Conservation (phyloP, 208 protist genomes). For the Strigomonas culicis region DNA sequence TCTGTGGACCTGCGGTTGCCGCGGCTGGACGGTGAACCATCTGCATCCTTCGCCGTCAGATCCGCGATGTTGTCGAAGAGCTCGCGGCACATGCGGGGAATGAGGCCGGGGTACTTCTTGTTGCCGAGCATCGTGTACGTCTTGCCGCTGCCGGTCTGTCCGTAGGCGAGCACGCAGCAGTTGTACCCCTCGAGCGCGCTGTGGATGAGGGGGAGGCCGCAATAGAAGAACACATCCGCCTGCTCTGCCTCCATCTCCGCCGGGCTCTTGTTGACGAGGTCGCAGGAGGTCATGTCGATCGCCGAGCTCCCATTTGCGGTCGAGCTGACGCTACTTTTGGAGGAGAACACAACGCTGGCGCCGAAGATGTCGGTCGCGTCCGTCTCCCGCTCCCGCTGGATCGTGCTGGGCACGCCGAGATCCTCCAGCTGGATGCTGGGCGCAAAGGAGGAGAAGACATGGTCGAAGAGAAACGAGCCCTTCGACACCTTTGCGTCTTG, state of each 20-base stretch:
- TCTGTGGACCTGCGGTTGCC: background rate
- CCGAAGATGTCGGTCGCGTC: no score
- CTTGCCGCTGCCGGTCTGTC: slow-evolving; percentile 89
- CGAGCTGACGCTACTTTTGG: no score
- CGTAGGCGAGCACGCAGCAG: slow-evolving; percentile 90
- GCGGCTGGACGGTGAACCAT: no score
- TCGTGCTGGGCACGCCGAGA: no score
- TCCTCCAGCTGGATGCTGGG: slow-evolving; percentile 35
- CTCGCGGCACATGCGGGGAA: slow-evolving; percentile 54
- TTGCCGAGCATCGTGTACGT: slow-evolving; percentile 88
- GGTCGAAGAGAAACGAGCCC: slow-evolving; percentile 51
- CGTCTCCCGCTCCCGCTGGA: no score
- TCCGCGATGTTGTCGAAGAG: slow-evolving; percentile 40
- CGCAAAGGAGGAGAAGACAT: slow-evolving; percentile 55
- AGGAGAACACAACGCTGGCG: no score
- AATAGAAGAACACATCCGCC: slow-evolving; percentile 33
- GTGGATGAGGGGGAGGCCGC: slow-evolving; percentile 45
- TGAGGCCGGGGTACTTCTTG: slow-evolving; percentile 61
- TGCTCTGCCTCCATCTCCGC: slow-evolving; percentile 48
- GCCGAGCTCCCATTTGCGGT: no score
- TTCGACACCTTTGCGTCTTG: slow-evolving; percentile 4
- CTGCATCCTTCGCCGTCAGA: slow-evolving; percentile 7
- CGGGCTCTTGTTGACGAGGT: slow-evolving; percentile 20
- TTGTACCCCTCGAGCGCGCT: slow-evolving; percentile 61
- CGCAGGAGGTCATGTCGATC: background rate